These are phyloP conservation scores for Sporothrix brasiliensis DNA, from an alignment of 2,329 filamentous ascomycete species.

Conservation along the genomic window DNA sequence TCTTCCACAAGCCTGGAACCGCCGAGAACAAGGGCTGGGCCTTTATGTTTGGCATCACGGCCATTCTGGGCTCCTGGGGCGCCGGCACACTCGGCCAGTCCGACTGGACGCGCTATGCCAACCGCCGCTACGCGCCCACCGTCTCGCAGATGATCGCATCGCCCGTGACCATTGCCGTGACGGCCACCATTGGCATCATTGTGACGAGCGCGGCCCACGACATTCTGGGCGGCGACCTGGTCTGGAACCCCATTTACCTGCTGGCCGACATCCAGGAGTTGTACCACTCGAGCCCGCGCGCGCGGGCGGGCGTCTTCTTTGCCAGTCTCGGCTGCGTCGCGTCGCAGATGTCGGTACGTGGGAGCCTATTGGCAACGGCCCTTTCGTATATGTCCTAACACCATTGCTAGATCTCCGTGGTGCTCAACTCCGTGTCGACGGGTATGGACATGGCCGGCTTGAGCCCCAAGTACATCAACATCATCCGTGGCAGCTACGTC, in stretches of 20 bases:
- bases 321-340: conserved; percentile 44
- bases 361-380: no score
- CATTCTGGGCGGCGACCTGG: conserved; percentile 43
- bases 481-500: conserved; percentile 50
- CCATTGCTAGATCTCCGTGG: conserved; percentile 24
- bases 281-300: conserved; percentile 37
- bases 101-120: conserved; percentile 50
- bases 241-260: conserved; percentile 50
- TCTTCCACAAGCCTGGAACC: conserved; percentile 36
- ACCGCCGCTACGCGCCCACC: conserved; percentile 45
- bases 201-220: conserved; percentile 40
- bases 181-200: conserved; percentile 45
- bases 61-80: conserved; percentile 50
- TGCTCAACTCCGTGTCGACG: conserved; percentile 52
- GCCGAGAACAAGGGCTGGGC: conserved; percentile 43
- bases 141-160: conserved; percentile 42
- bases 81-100: conserved; percentile 51
- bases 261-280: conserved; percentile 40
- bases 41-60: conserved; percentile 47
- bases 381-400: no score
- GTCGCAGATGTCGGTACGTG: conserved; percentile 39
- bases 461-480: conserved; percentile 58
- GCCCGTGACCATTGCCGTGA: conserved; percentile 39
- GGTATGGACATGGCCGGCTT: conserved; percentile 60
- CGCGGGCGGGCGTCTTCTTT: conserved; percentile 52